A percentile compares a stretch with the other conserved stretches of the same genome.
Evolutionary conservation across 257 asterid species (phyloP).

Genomic region (Nicotiana paniculata): DNA sequence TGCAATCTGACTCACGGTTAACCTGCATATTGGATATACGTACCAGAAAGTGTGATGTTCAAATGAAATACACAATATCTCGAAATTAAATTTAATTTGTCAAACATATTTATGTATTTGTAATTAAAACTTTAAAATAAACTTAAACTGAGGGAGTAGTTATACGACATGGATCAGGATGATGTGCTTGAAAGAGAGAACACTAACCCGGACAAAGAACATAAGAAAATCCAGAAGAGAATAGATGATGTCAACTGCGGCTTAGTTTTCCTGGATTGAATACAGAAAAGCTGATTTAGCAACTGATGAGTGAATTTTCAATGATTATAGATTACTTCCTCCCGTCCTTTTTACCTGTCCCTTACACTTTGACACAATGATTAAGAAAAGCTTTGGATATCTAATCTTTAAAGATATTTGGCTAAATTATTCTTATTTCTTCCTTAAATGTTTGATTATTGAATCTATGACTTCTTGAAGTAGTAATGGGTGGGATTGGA

Average conservation of each 20-base stretch:
- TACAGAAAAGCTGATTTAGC: neutral
- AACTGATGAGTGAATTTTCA: neutral
- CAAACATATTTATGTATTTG: no score
- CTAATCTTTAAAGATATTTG: no score
- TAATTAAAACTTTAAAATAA: no score
- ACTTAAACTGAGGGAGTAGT: no score
- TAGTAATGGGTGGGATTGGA: no score
- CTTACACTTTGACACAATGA: no score
- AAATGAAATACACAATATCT: neutral
- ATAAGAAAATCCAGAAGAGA: slow-evolving; percentile 57
- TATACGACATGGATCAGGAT: neutral
- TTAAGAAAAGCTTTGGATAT: no score
- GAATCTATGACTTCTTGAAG: no score
- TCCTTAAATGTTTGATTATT: no score
- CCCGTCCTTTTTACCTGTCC: no score
- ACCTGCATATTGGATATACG: slow-evolving; percentile 33
- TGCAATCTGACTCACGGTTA: slow-evolving; percentile 63
- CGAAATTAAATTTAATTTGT: neutral
- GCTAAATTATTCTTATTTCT: neutral
- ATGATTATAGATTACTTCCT: no score
- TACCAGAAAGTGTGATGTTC: neutral
- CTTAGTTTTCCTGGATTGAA: slow-evolving; percentile 51
- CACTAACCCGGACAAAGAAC: slow-evolving; percentile 71
- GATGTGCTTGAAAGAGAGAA: no score
- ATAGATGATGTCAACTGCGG: slow-evolving; percentile 47